Evolutionary conservation across 345 rosid genomes (phyloP), one percentile per base, ranked within the genome.

Genomic region (Ailanthus altissimus): DNA sequence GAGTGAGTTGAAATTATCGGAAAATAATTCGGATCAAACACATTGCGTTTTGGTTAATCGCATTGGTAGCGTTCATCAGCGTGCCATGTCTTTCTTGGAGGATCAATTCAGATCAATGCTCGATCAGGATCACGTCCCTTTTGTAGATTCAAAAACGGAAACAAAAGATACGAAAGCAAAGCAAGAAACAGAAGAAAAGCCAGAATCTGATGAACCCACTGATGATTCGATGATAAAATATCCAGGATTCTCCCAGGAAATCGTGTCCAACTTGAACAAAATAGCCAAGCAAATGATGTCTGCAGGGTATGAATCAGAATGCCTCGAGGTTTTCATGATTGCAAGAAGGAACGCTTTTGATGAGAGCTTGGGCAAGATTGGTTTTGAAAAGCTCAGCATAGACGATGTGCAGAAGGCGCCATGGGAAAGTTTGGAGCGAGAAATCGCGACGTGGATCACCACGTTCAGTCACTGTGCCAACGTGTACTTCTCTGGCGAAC

Each of bases 381-480:
- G 96, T 46, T 95, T 90, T 71, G 91, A 92, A 86, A 90, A 85
- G 77, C 77, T 87, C 43, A 90, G 97, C 82, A 86, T 92, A 8
- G 99, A 95, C 23, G 99, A 95, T 26, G 90, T 92, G 36, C 97
- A 87, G 43, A 93, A 84, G 76, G 89, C 89, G 98, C 83, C 65
- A 4, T 92, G 98, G 98, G 98, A 90, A 40, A 62, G 85, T 0
- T 60, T 94, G 42, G 97, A 93, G 77, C 81, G 90, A 62, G 97
- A 90, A 85, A 95, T 93, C 40, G 86, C 90, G 10, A 78, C 82
- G 13, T 93, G 97, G 97, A 88, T 81, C 76, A 82, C 81, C 47
- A 84, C 91, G 67, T 90, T 90, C 81, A 85, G 80, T 74, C 88
- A 90, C 58, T 93, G 92, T 60, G 81, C 89, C 14, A 80, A 58